Conservation (phyloP, 1,139 yeast genomes). For the Arxiozyma telluris region DNA sequence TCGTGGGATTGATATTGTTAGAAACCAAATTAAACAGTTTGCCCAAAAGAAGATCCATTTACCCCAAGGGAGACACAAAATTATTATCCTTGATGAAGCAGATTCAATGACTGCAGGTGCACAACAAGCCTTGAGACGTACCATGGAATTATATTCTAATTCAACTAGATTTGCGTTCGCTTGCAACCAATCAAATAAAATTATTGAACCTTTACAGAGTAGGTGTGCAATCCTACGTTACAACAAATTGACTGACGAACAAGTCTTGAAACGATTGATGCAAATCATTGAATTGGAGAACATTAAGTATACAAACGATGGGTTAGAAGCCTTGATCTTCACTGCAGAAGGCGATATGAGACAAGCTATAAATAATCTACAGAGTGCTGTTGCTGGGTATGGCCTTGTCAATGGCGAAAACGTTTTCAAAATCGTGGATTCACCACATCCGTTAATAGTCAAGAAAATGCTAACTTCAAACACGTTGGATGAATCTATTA, state of each 20-base stretch:
- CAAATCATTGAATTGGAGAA: conserved; percentile 64
- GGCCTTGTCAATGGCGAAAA: conserved; percentile 82
- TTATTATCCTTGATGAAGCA: conserved; percentile 87
- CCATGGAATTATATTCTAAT: conserved; percentile 92
- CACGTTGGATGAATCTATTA: conserved; percentile 62
- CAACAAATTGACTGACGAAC: conserved; percentile 72
- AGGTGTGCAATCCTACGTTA: conserved; percentile 93
- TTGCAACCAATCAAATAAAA: conserved; percentile 87
- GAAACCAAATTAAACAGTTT: conserved; percentile 86
- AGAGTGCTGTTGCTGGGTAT: conserved; percentile 90
- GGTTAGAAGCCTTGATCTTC: conserved; percentile 87
- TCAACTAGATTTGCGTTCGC: conserved; percentile 97
- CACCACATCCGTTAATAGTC: conserved; percentile 88
- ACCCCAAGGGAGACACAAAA: conserved; percentile 75
- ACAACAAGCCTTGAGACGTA: conserved; percentile 92
- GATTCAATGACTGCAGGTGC: conserved; percentile 92
- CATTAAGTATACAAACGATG: conserved; percentile 79
- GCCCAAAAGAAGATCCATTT: conserved; percentile 83
- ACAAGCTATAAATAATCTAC: conserved; percentile 90
- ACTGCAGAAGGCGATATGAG: conserved; percentile 99
- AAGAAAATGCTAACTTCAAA: conserved; percentile 59
- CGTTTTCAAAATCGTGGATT: conserved; percentile 91
- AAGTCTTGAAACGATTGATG: conserved; percentile 67
- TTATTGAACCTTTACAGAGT: conserved; percentile 92
- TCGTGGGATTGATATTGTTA: conserved; percentile 89